phyloP scores from a whole-genome alignment of 129 eudicot species.

The Flaveria brownii region DNA sequence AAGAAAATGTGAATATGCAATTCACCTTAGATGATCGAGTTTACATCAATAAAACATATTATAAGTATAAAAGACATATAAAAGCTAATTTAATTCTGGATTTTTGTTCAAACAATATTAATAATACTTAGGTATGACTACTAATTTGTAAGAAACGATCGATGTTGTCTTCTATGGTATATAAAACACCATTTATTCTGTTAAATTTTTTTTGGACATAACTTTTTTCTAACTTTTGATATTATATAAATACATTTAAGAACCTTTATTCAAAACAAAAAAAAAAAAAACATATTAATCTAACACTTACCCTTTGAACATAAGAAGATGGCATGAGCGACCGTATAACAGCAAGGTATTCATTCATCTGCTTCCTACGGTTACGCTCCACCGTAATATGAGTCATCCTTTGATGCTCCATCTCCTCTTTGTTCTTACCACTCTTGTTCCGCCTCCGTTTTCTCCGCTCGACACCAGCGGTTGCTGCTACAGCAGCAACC shows the following conservation, averaged over 20 bases:
- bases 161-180: background rate
- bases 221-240: too few relatives aligned
- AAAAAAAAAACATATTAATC: background rate
- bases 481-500: background rate
- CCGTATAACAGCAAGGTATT: slow-evolving; percentile 64
- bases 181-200: too few relatives aligned
- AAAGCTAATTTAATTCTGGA: too few relatives aligned
- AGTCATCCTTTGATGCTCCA: slow-evolving; percentile 88
- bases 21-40: too few relatives aligned
- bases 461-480: slow-evolving; percentile 28
- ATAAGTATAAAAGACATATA: too few relatives aligned
- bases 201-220: too few relatives aligned
- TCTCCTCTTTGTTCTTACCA: slow-evolving; percentile 69
- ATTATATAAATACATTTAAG: background rate
- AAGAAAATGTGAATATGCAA: too few relatives aligned
- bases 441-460: slow-evolving; percentile 48
- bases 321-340: slow-evolving; percentile 77
- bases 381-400: slow-evolving; percentile 88
- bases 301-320: slow-evolving; percentile 62
- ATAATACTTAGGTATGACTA: too few relatives aligned
- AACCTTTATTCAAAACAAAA: background rate
- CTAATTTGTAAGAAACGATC: too few relatives aligned
- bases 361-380: slow-evolving; percentile 90
- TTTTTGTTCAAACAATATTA: too few relatives aligned
- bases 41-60: too few relatives aligned